A percentile compares a stretch with the other conserved stretches of the same genome.
phyloP scores from a whole-genome alignment of 2,329 filamentous ascomycete species.

The Aspergillus pseudotamarii region DNA sequence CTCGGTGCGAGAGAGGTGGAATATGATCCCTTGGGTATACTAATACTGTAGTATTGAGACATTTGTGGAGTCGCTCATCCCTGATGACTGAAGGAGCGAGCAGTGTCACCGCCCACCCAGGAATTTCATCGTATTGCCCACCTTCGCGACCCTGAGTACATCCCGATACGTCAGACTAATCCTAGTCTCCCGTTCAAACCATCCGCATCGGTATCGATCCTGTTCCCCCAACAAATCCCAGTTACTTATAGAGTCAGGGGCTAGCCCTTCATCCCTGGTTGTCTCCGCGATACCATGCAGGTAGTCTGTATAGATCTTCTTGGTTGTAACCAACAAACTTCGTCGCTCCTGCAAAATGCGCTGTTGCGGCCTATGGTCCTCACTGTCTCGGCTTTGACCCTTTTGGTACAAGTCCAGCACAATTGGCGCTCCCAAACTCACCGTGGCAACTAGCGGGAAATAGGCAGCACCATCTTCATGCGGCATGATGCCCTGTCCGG shows the following conservation, averaged over 20 bases:
- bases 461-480: constrained; percentile 94
- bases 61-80: background rate
- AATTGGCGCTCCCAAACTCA: constrained; percentile 77
- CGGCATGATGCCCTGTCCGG: constrained; percentile 92
- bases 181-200: constrained; percentile 53
- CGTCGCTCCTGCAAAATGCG: constrained; percentile 81
- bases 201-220: constrained; percentile 41
- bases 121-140: constrained; percentile 68
- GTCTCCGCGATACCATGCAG: constrained; percentile 62
- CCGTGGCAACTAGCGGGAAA: constrained; percentile 83
- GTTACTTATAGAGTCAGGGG: constrained; percentile 55
- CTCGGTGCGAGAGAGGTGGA: constrained; percentile 66
- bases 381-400: constrained; percentile 33
- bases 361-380: constrained; percentile 39
- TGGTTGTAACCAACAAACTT: constrained; percentile 64
- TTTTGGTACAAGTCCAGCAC: constrained; percentile 76
- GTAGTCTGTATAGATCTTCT: constrained; percentile 56
- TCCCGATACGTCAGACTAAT: constrained; percentile 74
- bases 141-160: constrained; percentile 77
- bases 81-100: background rate
- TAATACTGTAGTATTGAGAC: constrained; percentile 22
- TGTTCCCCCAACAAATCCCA: constrained; percentile 57
- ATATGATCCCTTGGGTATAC: constrained; percentile 67
- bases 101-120: constrained; percentile 27
- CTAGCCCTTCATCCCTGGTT: constrained; percentile 66